Conservation (phyloP, 2,329 filamentous ascomycete species). For the Pestalotiopsis sp. region DNA sequence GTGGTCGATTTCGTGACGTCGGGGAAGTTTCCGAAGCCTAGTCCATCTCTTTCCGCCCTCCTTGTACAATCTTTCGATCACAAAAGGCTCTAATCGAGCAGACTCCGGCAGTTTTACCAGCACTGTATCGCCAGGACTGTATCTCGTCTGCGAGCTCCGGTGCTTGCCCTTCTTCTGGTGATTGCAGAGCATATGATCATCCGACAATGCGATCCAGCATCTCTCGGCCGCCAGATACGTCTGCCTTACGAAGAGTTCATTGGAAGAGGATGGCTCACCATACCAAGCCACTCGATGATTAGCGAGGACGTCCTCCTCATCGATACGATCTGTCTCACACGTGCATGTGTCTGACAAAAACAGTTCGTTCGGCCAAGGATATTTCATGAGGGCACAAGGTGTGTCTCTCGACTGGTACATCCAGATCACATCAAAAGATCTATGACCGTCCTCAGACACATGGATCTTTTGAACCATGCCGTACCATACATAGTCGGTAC, state of each 20-base stretch:
- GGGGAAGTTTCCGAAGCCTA: constrained; percentile 54
- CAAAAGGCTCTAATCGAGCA: constrained; percentile 60
- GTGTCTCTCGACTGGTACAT: constrained; percentile 75
- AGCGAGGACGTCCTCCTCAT: constrained; percentile 57
- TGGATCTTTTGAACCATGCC: constrained; percentile 67
- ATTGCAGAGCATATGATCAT: constrained; percentile 57
- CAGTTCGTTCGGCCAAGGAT: constrained; percentile 72
- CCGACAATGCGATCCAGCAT: constrained; percentile 62
- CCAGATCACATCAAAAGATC: constrained; percentile 70
- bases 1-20: constrained; percentile 46
- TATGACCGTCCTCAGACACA: constrained; percentile 24
- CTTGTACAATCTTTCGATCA: constrained; percentile 49
- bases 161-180: constrained; percentile 12
- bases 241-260: constrained; percentile 71
- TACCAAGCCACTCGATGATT: constrained; percentile 64
- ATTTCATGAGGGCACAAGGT: constrained; percentile 67
- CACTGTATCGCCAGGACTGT: constrained; percentile 62
- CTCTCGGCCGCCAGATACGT: constrained; percentile 65
- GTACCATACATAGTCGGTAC: constrained; percentile 64
- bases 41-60: constrained; percentile 31
- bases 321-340: constrained; percentile 55
- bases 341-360: constrained; percentile 80
- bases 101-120: constrained; percentile 40
- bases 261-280: constrained; percentile 36
- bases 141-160: constrained; percentile 29